A percentile compares a stretch with the other conserved stretches of the same genome.
Evolutionary conservation across 306 rosid genomes (phyloP).

Genomic region (Medicago ruthenica): DNA sequence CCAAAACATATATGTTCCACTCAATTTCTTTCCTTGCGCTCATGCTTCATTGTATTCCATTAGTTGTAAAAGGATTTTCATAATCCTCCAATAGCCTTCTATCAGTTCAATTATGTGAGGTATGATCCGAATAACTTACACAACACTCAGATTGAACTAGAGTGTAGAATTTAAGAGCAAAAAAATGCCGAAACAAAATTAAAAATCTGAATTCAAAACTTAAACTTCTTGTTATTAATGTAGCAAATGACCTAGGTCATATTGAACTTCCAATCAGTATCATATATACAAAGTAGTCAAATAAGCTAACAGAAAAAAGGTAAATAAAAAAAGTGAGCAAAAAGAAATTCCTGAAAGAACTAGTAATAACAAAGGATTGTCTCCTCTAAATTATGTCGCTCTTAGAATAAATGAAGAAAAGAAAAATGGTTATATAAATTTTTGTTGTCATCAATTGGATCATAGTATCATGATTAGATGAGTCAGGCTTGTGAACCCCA

Average conservation of each 20-base stretch:
- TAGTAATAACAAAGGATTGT: neutral
- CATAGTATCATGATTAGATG: neutral
- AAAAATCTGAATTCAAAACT: neutral
- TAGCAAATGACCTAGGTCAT: constrained; percentile 31
- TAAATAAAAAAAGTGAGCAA: neutral
- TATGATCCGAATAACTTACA: neutral
- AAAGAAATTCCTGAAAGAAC: neutral
- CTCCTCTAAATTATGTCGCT: constrained; percentile 8
- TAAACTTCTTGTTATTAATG: neutral
- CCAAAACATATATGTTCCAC: neutral
- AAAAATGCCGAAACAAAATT: neutral
- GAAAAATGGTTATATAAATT: neutral
- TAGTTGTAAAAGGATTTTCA: neutral
- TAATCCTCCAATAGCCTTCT: neutral
- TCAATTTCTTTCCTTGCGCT: neutral
- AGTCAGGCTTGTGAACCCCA: constrained; percentile 64
- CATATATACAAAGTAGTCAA: neutral
- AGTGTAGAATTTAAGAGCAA: constrained; percentile 3
- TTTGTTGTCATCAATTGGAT: neutral
- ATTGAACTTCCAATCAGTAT: neutral
- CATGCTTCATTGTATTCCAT: neutral
- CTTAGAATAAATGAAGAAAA: neutral
- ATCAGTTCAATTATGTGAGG: neutral
- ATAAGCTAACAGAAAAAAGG: neutral
- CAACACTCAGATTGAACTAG: neutral